Evolutionary conservation across 495 filamentous ascomycete genomes (phyloP).

Genomic region (Hypoxylon lenormandii): DNA sequence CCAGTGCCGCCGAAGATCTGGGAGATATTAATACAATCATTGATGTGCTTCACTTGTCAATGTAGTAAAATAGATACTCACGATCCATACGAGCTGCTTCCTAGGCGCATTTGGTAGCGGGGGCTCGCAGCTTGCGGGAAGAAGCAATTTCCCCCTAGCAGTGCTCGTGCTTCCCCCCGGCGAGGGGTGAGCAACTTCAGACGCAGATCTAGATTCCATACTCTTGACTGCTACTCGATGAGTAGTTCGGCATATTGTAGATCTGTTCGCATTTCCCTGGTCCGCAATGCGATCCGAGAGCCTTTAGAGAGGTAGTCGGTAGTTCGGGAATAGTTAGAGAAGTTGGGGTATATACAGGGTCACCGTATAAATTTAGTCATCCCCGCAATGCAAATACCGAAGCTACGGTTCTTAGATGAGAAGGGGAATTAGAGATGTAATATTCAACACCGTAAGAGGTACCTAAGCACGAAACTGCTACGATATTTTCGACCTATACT

Average conservation of each 20-base stretch:
- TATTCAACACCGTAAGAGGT: too few relatives aligned
- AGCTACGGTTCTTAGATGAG: conserved; percentile 2
- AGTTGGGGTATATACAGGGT: conserved; percentile 37
- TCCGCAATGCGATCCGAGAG: conserved; percentile 8
- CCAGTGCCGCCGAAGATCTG: conserved; percentile 94
- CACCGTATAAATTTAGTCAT: conserved; percentile 19
- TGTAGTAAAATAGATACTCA: conserved; percentile 55
- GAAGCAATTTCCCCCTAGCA: conserved; percentile 57
- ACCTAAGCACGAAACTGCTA: too few relatives aligned
- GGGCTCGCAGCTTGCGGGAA: conserved; percentile 83
- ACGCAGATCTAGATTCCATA: conserved; percentile 50
- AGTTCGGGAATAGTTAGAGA: conserved; percentile 7
- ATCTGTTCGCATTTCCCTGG: conserved; percentile 9
- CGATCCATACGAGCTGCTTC: conserved; percentile 84
- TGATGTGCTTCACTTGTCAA: background rate
- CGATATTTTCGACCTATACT: too few relatives aligned
- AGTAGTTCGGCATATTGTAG: conserved; percentile 31
- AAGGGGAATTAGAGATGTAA: too few relatives aligned
- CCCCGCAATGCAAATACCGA: conserved; percentile 30
- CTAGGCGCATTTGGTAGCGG: conserved; percentile 77
- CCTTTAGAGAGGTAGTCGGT: conserved; percentile 10
- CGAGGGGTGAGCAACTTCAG: conserved; percentile 45
- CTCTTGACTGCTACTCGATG: conserved; percentile 24
- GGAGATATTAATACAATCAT: conserved; percentile 3
- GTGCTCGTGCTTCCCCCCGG: conserved; percentile 43